phyloP scores from a whole-genome alignment of 108 stramenopile genomes.

The Cyclotella cryptica region DNA sequence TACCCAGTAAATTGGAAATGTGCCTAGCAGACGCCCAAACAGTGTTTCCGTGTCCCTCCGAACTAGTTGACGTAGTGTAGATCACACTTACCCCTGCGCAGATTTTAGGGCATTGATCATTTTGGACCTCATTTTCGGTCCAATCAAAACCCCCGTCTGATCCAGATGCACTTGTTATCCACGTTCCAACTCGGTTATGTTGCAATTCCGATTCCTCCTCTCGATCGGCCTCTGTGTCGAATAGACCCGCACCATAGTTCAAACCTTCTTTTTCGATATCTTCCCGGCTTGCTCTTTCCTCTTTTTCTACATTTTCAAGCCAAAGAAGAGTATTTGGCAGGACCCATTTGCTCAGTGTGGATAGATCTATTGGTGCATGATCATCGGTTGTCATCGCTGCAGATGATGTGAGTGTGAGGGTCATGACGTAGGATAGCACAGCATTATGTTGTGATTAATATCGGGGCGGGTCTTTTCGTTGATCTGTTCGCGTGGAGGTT shows the following conservation, averaged over 20 bases:
- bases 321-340: neutral
- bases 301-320: slow-evolving; percentile 5
- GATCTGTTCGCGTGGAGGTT: too few relatives aligned
- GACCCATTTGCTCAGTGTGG: slow-evolving; percentile 13
- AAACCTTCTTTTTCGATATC: slow-evolving; percentile 2
- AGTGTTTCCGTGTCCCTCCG: slow-evolving; percentile 14
- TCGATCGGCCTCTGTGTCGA: neutral
- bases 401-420: neutral
- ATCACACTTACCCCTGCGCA: neutral
- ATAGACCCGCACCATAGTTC: neutral
- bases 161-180: neutral
- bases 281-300: neutral
- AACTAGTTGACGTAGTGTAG: slow-evolving; percentile 3
- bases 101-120: neutral
- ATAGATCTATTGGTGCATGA: neutral
- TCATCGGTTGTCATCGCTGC: neutral
- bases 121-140: neutral
- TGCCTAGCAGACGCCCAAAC: slow-evolving; percentile 59
- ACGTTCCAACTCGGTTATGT: slow-evolving; percentile 2
- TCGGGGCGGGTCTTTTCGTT: too few relatives aligned
- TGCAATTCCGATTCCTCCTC: slow-evolving; percentile 6
- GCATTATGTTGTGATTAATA: neutral
- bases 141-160: slow-evolving; percentile 10
- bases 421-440: neutral
- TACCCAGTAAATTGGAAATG: slow-evolving; percentile 47